Evolutionary conservation across 2,329 filamentous ascomycete species (phyloP), one percentile per base, ranked within the genome.

Genomic region (Pestalotiopsis fici): DNA sequence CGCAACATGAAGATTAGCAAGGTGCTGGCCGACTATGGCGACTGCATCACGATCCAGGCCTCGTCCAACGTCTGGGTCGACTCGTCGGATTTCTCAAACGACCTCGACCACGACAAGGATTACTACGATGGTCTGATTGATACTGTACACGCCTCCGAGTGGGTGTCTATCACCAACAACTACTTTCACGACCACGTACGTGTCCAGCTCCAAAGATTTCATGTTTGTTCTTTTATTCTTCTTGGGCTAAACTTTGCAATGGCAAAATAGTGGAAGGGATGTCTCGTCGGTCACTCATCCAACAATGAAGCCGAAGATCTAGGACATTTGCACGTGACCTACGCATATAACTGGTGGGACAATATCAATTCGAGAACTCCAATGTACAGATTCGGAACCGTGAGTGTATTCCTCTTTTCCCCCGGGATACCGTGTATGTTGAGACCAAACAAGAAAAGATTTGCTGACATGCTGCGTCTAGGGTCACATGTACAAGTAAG

Each of bases 71-170:
- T 89, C 73, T 92, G 90, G 90, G 80, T 92, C 63, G 90, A 92
- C 79, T 90, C 92, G 80, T 83, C 84, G 75, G 90, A 92, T 70
- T 82, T 92, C 23, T 88, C 85, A 3, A 88, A 87, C 28, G 85
- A 91, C 78, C 74, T 76, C 37, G 80, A 84, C 72, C 81, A 87
- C 74, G 88, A 84, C 82, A 92, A 92, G 81, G 89, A 93, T 80
- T 90, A 86, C 80, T 92, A 90, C 74, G 90, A 92, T 66, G 90
- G 90, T 35, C 85, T 92, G 1, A 78, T 89, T 59, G 90, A 92
- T 72, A 79, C 85, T 61, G 90, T 86, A 62, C 90, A 91, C 78
- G 90, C 82, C 59, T 81, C 85, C 13, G 88, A 92, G 79, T 91
- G 81, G 74, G 77, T 91, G 67, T 90, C 85, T 66, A 75, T 87